Percentiles rank a stretch among this genome's conserved stretches.
These are phyloP conservation scores for Chlorociboria aeruginascens DNA, from an alignment of 495 filamentous ascomycete species.

Conservation along the genomic window DNA sequence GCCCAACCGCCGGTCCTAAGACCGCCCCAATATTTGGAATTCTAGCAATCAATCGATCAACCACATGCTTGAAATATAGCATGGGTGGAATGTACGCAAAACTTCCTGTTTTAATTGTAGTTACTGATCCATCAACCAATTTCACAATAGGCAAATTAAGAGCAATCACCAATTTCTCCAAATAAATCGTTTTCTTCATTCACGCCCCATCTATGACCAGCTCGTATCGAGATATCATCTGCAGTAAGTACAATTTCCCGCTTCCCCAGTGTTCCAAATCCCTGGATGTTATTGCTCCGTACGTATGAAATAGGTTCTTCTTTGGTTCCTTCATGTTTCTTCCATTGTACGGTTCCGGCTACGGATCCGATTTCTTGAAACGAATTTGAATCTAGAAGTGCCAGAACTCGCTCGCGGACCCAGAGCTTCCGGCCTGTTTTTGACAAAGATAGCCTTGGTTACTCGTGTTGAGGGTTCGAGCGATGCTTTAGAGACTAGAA, in stretches of 20 bases:
- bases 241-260: constrained; percentile 46
- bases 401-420: constrained; percentile 47
- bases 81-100: constrained; percentile 47
- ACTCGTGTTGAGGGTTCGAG: constrained; percentile 37
- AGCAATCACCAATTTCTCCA: constrained; percentile 40
- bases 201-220: constrained; percentile 49
- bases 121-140: constrained; percentile 51
- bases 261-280: constrained; percentile 36
- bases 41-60: constrained; percentile 46
- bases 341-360: constrained; percentile 47
- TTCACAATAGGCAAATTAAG: constrained; percentile 47
- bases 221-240: constrained; percentile 51
- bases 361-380: constrained; percentile 48
- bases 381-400: constrained; percentile 38
- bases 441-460: constrained; percentile 46
- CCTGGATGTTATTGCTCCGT: constrained; percentile 46
- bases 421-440: constrained; percentile 52
- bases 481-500: constrained; percentile 33
- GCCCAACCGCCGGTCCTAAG: constrained; percentile 49
- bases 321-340: constrained; percentile 24
- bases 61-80: constrained; percentile 33
- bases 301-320: constrained; percentile 39
- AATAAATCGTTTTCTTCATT: constrained; percentile 45
- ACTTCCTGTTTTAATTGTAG: constrained; percentile 40
- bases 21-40: constrained; percentile 53